Evolutionary conservation across 768 basidiomycete species (phyloP).

Genomic region (Aureoboletus auriporus): DNA sequence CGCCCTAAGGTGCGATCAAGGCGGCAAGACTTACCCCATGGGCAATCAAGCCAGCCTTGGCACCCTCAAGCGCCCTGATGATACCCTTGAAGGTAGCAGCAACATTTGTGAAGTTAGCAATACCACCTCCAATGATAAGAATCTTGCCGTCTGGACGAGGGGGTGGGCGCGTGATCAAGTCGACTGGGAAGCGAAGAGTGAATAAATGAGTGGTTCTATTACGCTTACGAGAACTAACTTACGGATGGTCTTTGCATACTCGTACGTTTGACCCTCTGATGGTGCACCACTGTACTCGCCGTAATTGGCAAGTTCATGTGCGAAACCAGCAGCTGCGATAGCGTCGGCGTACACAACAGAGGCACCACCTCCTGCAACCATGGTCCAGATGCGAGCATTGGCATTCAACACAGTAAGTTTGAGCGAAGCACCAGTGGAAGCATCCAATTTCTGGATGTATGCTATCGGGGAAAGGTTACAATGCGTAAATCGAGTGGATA

Average conservation of each 20-base stretch:
- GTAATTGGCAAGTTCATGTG: constrained; percentile 98
- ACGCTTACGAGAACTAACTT: constrained; percentile 27
- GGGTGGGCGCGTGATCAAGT: constrained; percentile 89
- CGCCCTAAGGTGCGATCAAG: not conserved
- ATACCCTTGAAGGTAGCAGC: constrained; percentile 99
- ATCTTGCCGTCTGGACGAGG: constrained; percentile 89
- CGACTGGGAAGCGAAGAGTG: constrained; percentile 45
- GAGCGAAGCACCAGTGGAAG: constrained; percentile 94
- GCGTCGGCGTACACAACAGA: constrained; percentile 70
- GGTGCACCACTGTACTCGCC: constrained; percentile 99
- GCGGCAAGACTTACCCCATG: constrained; percentile 18
- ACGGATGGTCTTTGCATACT: constrained; percentile 98
- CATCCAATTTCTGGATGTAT: constrained; percentile 98
- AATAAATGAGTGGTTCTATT: not conserved
- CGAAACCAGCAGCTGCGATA: constrained; percentile 89
- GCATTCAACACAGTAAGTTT: constrained; percentile 96
- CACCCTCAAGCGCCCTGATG: constrained; percentile 94
- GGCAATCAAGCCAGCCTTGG: constrained; percentile 76
- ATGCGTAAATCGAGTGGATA: not conserved
- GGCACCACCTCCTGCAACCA: constrained; percentile 97
- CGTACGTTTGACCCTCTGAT: constrained; percentile 96
- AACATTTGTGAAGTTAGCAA: constrained; percentile 99
- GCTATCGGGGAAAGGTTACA: constrained; percentile 37
- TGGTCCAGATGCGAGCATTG: constrained; percentile 97
- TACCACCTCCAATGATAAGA: constrained; percentile 99